Evolutionary conservation across 495 filamentous ascomycete species (phyloP), one percentile per base, ranked within the genome.

Genomic region (Copromyces sp.): DNA sequence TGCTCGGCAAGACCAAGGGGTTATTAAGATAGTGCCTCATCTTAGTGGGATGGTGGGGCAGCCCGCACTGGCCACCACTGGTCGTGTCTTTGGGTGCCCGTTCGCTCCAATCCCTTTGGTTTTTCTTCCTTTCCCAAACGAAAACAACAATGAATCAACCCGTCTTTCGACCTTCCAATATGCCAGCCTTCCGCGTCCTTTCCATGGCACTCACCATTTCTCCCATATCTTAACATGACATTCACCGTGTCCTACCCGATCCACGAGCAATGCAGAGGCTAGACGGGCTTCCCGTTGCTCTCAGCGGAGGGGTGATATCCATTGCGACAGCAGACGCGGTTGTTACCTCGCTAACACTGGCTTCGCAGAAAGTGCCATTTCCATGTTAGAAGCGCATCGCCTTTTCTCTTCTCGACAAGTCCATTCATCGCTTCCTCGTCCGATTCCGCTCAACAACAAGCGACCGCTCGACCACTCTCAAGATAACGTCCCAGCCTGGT

Each of bases 291-390:
- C 2, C 45, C 20, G 20, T 53, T 2, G 4, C 24, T 9, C 5
- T 16, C 24, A 32, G 2, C 5, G 6, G 24, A 61, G 12, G n/a
- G 53, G 4, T 16, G 24, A 9, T 45, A 4, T 45, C n/a, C n/a
- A n/a, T 24, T 24, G 9, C 20, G 20, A 24, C 45, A 53, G 45
- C 45, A 24, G 6, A 53, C 20, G 11, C 4, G 9, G 0, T 0
- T 20, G 53, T 35, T 35, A 17, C 7, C 0, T 0, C 0, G 53
- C 53, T 61, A 32, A 61, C 29, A 61, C 0, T 0, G 2, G 0
- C 14, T 0, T 5, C 0, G 53, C 53, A 61, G 2, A 61, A 61
- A 8, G 0, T 0, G 0, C 6, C 0, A 9, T 0, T 3, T 17
- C 1, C 6, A 0, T 14, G 29, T 61, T 61, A 61, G 8, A 0